phyloP scores from a whole-genome alignment of 352 stramenopile species.

The Nothophytophthora sp. region DNA sequence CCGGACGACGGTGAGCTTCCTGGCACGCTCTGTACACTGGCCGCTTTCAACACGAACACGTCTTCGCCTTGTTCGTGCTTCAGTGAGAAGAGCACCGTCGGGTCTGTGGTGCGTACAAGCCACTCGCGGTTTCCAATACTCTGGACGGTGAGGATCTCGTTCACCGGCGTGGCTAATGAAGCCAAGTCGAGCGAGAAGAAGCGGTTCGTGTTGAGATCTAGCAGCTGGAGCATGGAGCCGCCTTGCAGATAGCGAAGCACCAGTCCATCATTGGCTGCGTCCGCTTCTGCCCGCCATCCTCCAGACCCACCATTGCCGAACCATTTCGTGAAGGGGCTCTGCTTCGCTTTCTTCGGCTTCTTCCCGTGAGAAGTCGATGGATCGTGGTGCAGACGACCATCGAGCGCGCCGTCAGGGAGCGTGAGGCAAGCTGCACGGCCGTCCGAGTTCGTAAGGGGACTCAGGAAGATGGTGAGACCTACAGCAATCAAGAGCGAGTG shows the following conservation, averaged over 20 bases:
- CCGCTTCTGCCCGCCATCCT: slow-evolving; percentile 19
- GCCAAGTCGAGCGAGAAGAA: slow-evolving; percentile 57
- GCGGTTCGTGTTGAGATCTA: slow-evolving; percentile 38
- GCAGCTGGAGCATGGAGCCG: slow-evolving; percentile 54
- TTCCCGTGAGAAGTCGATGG: slow-evolving; percentile 1
- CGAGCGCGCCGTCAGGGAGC: slow-evolving; percentile 53
- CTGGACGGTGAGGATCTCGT: slow-evolving; percentile 44
- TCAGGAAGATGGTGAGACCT: slow-evolving; percentile 54
- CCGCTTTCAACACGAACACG: slow-evolving; percentile 36
- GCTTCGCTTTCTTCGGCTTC: slow-evolving; percentile 27
- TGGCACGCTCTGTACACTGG: slow-evolving; percentile 5
- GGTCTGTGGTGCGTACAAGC: slow-evolving; percentile 49
- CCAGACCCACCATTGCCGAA: slow-evolving; percentile 24
- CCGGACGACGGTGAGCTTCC: neutral
- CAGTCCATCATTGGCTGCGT: slow-evolving; percentile 29
- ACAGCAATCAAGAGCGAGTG: neutral
- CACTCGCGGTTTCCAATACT: slow-evolving; percentile 38
- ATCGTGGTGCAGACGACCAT: slow-evolving; percentile 40
- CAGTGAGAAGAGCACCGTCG: slow-evolving; percentile 33
- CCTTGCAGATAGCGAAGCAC: slow-evolving; percentile 54
- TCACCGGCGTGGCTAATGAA: slow-evolving; percentile 1
- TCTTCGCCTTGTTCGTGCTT: slow-evolving; percentile 12
- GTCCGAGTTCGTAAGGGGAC: slow-evolving; percentile 34
- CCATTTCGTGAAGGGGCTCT: slow-evolving; percentile 54
- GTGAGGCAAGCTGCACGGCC: slow-evolving; percentile 52